These are phyloP conservation scores for Candida mesenterica DNA, from an alignment of 1,139 yeast species.

Conservation along the genomic window DNA sequence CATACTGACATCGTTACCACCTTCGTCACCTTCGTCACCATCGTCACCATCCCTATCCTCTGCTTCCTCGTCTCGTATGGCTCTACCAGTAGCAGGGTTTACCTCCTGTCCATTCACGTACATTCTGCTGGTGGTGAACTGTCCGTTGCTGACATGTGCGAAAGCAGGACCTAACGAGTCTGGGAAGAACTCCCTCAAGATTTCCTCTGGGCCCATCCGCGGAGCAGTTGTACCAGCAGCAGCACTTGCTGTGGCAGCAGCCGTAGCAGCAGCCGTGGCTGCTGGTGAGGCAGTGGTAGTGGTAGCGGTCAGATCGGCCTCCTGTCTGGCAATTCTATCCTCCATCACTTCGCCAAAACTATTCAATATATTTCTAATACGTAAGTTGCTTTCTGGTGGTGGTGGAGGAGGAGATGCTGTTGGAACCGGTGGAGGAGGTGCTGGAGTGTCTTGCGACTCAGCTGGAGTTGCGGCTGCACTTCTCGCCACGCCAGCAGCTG, in stretches of 20 bases:
- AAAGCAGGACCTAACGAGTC: constrained; percentile 10
- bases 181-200: constrained; percentile 12
- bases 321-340: constrained; percentile 7
- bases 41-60: background rate
- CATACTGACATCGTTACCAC: constrained; percentile 5
- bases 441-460: constrained; percentile 4
- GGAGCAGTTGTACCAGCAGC: constrained; percentile 4
- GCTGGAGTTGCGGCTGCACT: background rate
- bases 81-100: background rate
- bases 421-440: constrained; percentile 3
- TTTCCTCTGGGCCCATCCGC: constrained; percentile 7
- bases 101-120: constrained; percentile 14
- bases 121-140: constrained; percentile 6
- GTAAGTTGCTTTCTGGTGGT: constrained; percentile 2
- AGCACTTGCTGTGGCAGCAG: background rate
- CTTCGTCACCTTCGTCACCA: background rate
- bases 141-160: background rate
- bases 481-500: constrained; percentile 1
- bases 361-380: constrained; percentile 21
- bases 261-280: constrained; percentile 6
- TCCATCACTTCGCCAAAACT: constrained; percentile 25
- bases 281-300: constrained; percentile 4
- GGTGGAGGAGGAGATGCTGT: constrained; percentile 1
- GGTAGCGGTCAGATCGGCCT: constrained; percentile 1
- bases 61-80: background rate